A percentile compares a stretch with the other conserved stretches of the same genome.
Conservation (phyloP, 192 early-diverging fungal genomes). For the Physocladia obscura region DNA sequence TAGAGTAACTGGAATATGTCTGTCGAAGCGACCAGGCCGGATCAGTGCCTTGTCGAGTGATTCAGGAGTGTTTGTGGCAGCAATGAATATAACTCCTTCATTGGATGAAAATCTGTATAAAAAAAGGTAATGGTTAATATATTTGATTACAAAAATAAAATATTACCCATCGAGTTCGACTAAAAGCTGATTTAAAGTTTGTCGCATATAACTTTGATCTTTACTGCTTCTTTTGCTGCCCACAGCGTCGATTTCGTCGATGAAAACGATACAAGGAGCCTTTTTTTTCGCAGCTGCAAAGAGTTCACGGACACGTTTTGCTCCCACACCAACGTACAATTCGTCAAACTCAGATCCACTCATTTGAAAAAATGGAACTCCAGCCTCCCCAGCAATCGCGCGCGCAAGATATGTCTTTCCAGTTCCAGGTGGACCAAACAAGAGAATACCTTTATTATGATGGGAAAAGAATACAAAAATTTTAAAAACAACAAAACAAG, state of each 20-base stretch:
- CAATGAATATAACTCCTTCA: constrained; percentile 97
- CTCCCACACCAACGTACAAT: constrained; percentile 97
- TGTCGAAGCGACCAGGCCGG: constrained; percentile 96
- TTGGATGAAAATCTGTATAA: constrained; percentile 73
- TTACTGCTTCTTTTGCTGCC: constrained; percentile 88
- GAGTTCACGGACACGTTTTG: constrained; percentile 77
- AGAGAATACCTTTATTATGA: constrained; percentile 44
- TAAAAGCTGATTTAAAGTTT: constrained; percentile 96
- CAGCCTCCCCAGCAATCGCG: constrained; percentile 96
- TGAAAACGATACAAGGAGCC: constrained; percentile 78
- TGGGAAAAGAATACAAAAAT: neutral
- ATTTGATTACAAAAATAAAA: constrained; percentile 2
- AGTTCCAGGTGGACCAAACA: constrained; percentile 86
- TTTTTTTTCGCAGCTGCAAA: constrained; percentile 65
- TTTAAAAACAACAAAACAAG: neutral
- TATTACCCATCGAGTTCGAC: constrained; percentile 92
- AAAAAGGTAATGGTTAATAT: neutral
- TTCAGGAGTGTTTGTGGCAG: constrained; percentile 97
- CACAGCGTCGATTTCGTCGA: constrained; percentile 99
- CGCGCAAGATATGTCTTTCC: constrained; percentile 97
- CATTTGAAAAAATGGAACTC: constrained; percentile 99
- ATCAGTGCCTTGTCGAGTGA: constrained; percentile 94
- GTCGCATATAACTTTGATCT: constrained; percentile 96
- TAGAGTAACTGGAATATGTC: constrained; percentile 86
- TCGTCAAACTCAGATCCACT: constrained; percentile 98